Evolutionary conservation across 148 eudicot species (phyloP).

Genomic region (Cornus controversa): DNA sequence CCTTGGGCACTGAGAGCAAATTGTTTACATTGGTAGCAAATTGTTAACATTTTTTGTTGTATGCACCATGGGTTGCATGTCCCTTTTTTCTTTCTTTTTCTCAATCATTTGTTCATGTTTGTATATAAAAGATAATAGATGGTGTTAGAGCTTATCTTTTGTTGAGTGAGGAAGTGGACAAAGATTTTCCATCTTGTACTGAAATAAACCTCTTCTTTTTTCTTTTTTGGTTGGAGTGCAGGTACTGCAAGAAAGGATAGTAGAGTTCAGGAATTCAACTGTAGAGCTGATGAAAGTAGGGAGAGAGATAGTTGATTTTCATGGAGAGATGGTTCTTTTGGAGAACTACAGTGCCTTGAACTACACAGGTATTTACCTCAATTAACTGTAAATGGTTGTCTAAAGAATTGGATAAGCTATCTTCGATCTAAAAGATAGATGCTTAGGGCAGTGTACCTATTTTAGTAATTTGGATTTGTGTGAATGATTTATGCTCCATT

Average conservation of each 20-base stretch:
- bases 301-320: conserved; percentile 71
- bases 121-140: no score
- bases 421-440: neutral
- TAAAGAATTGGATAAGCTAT: neutral
- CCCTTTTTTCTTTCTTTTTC: neutral
- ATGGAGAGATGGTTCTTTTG: conserved; percentile 84
- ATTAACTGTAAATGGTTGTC: neutral
- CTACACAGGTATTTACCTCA: conserved; percentile 61
- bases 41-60: no score
- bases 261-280: conserved; percentile 46
- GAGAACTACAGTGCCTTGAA: conserved; percentile 91
- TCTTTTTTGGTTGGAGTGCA: conserved; percentile 14
- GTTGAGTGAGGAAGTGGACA: neutral
- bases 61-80: no score
- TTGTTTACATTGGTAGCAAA: no score
- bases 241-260: conserved; percentile 62
- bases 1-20: no score
- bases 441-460: neutral
- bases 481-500: neutral
- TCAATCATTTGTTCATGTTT: neutral
- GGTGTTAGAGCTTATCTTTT: neutral
- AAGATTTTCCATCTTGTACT: neutral
- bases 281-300: conserved; percentile 60
- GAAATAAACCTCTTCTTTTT: neutral
- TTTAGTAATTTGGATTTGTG: neutral